Conservation (phyloP, 805 yeast genomes). For the Candida boleticola region DNA sequence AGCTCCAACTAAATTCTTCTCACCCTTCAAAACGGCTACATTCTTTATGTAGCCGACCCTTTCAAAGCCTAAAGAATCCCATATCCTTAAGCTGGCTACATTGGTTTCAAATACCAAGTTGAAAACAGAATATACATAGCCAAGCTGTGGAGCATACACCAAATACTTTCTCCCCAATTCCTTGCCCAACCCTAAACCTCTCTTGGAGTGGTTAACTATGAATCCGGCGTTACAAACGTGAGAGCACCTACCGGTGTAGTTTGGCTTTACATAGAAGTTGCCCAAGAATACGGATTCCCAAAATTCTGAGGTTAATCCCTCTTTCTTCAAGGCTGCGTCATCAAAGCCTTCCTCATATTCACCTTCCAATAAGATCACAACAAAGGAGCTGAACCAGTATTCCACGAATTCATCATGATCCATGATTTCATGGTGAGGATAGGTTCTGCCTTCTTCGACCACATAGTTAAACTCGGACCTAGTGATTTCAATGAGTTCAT, state of each 20-base stretch:
- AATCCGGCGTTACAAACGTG: slow-evolving; percentile 91
- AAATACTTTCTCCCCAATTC: slow-evolving; percentile 68
- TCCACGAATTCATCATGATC: slow-evolving; percentile 49
- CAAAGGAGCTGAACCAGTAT: slow-evolving; percentile 68
- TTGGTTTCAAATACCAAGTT: slow-evolving; percentile 85
- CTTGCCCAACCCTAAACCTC: slow-evolving; percentile 72
- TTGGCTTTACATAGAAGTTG: slow-evolving; percentile 79
- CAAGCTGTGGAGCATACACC: slow-evolving; percentile 71
- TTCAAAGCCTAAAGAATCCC: slow-evolving; percentile 84
- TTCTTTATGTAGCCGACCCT: slow-evolving; percentile 70
- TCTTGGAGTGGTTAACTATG: slow-evolving; percentile 53
- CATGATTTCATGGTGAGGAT: slow-evolving; percentile 53
- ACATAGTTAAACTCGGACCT: slow-evolving; percentile 58
- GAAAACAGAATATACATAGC: slow-evolving; percentile 81
- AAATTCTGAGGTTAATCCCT: slow-evolving; percentile 17
- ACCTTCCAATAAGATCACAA: slow-evolving; percentile 56
- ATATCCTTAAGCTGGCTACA: slow-evolving; percentile 67
- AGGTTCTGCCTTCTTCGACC: slow-evolving; percentile 71
- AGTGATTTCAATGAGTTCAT: slow-evolving; percentile 44
- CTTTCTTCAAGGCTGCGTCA: slow-evolving; percentile 27
- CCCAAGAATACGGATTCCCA: slow-evolving; percentile 62
- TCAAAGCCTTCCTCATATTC: slow-evolving; percentile 10
- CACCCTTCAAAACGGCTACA: slow-evolving; percentile 73
- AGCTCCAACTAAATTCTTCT: slow-evolving; percentile 68
- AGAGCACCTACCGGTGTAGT: slow-evolving; percentile 79